phyloP scores from a whole-genome alignment of 129 eudicot species.

The Artemisia annua region DNA sequence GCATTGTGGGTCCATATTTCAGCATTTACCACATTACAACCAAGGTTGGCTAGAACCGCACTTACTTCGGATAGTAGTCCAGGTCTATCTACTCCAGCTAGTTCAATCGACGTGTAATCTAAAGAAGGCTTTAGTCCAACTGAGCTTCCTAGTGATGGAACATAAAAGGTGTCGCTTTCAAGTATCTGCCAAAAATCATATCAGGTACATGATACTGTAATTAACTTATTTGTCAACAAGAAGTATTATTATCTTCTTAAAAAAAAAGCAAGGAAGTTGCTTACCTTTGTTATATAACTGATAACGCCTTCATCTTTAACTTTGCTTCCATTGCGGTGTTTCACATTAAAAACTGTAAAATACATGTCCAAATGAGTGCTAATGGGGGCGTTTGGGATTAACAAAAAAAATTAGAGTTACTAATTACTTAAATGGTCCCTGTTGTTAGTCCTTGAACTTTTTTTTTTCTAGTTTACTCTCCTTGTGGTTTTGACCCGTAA shows the following conservation, averaged over 20 bases:
- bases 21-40: slow-evolving; percentile 79
- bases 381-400: not conserved
- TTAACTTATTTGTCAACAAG: too few species aligned
- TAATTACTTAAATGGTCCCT: too few species aligned
- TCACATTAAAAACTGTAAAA: slow-evolving; percentile 69
- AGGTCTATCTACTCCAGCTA: slow-evolving; percentile 78
- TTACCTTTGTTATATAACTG: slow-evolving; percentile 34
- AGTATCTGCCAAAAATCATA: slow-evolving; percentile 46
- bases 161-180: slow-evolving; percentile 53
- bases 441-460: too few species aligned
- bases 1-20: slow-evolving; percentile 90
- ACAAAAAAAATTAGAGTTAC: too few species aligned
- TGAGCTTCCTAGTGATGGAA: slow-evolving; percentile 56
- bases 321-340: slow-evolving; percentile 59
- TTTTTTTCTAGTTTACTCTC: too few species aligned
- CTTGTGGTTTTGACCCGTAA: too few species aligned
- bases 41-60: slow-evolving; percentile 72
- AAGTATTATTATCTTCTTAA: not conserved
- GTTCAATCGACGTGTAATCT: slow-evolving; percentile 74
- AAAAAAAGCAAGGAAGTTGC: not conserved
- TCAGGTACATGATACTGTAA: too few species aligned
- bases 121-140: slow-evolving; percentile 72
- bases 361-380: not conserved
- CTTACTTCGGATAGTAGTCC: slow-evolving; percentile 80
- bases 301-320: slow-evolving; percentile 50